Base-by-base conservation (phyloP, 2,329 filamentous ascomycete species). In the Calonectria ilicicola region DNA sequence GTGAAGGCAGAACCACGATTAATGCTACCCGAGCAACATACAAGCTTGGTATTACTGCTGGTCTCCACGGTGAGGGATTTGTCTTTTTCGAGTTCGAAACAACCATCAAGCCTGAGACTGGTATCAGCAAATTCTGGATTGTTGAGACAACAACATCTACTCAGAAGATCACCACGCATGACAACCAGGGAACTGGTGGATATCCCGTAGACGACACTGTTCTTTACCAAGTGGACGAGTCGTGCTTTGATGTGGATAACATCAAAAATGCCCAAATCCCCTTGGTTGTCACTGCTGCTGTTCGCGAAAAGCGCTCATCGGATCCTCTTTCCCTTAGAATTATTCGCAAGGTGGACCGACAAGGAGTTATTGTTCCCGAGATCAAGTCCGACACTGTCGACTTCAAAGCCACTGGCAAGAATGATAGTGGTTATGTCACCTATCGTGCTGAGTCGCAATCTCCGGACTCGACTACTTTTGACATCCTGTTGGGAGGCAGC, bases 361-460 rank as follows among this genome's bases (percentile, higher is more conserved):
- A 56, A n/a, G 75, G 63, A 3, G 51, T 70, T 2, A 1, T 7
- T 0, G 75, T 76, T 15, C 75, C 75, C 2, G 26, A 23, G 10
- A 21, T 76, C 6, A 26, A 62, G 62, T 69, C 26, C 0, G 65
- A 72, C 4, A 7, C 44, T 7, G 3, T 32, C 8, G 26, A 42
- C 9, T 76, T 76, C 70, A 74, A 73, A 65, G 67, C 72, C 12
- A 76, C 74, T 5, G 75, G 75, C 3, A 75, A 76, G 40, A 75
- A 72, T 21, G 7, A n/a, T 0, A 65, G 56, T 3, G 74, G 72
- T 2, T 76, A 23, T 3, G 65, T 69, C 15, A 19, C 35, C 4
- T 76, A 71, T 40, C 67, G 72, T n/a, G 75, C 63, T 0, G 23
- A 67, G 46, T 53, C 70, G 1, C 40, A 17, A 21, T 38, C 23